A percentile compares a stretch with the other conserved stretches of the same genome.
phyloP scores from a whole-genome alignment of 106 monocot genomes.

The Allium sativum region DNA sequence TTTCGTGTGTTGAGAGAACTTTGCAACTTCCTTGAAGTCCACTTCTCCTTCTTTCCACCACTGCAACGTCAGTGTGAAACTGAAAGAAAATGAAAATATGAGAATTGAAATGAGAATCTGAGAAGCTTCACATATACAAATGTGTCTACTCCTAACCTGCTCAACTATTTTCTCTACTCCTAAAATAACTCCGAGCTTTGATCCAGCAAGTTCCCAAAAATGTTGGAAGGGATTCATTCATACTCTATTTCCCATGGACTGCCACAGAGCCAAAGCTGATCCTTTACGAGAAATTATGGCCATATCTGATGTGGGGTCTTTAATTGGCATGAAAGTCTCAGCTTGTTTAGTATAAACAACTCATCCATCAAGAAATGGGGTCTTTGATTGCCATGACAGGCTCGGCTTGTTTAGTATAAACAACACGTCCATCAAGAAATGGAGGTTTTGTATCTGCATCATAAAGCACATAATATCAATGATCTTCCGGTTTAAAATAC shows the following conservation, averaged over 20 bases:
- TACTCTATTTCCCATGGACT: slow-evolving; percentile 91
- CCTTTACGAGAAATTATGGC: slow-evolving; percentile 95
- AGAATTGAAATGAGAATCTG: neutral
- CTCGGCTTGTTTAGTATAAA: too few relatives aligned
- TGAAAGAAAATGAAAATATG: slow-evolving; percentile 13
- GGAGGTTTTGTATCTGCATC: too few relatives aligned
- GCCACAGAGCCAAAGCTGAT: slow-evolving; percentile 78
- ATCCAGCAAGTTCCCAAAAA: slow-evolving; percentile 98
- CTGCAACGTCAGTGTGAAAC: slow-evolving; percentile 90
- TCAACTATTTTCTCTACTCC: slow-evolving; percentile 88
- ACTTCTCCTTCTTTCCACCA: slow-evolving; percentile 67
- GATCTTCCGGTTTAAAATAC: too few relatives aligned
- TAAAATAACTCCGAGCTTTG: slow-evolving; percentile 89
- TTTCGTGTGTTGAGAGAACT: too few relatives aligned
- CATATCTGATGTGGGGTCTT: slow-evolving; percentile 99
- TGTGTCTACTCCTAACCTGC: slow-evolving; percentile 39
- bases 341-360: slow-evolving; percentile 92
- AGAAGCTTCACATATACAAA: slow-evolving; percentile 2
- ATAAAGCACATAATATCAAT: too few relatives aligned
- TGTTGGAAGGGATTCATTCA: slow-evolving; percentile 91
- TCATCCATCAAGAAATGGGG: slow-evolving; percentile 92
- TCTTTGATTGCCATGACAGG: too few relatives aligned
- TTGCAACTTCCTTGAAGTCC: slow-evolving; percentile 80
- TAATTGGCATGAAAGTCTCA: slow-evolving; percentile 93
- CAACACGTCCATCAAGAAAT: too few relatives aligned